These are phyloP conservation scores for Punctularia strigosozonata DNA, from an alignment of 768 basidiomycete species.

Conservation along the genomic window DNA sequence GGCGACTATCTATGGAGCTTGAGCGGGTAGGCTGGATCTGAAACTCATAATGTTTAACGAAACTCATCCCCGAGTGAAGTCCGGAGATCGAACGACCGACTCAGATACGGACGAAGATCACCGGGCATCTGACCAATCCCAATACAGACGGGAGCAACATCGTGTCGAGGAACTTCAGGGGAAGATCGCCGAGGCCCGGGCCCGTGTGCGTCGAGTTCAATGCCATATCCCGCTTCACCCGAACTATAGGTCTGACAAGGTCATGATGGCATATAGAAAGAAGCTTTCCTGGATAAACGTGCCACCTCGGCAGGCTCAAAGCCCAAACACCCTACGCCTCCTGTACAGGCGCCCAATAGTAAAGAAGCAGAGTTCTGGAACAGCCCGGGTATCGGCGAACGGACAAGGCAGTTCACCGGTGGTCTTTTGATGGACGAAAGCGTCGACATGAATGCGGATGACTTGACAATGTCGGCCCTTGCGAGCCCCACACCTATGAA, in stretches of 20 bases:
- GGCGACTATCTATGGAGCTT: slow-evolving; percentile 20
- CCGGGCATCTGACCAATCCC: slow-evolving; percentile 15
- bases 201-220: slow-evolving; percentile 9
- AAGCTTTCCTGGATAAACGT: slow-evolving; percentile 11
- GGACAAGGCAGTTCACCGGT: slow-evolving; percentile 51
- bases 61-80: no score
- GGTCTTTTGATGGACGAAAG: slow-evolving; percentile 53
- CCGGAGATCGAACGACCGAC: no score
- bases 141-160: slow-evolving; percentile 26
- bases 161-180: slow-evolving; percentile 30
- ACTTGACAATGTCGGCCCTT: slow-evolving; percentile 33
- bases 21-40: no score
- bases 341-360: slow-evolving; percentile 7
- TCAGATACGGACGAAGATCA: slow-evolving; percentile 13
- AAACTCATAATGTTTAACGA: no score
- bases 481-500: no score
- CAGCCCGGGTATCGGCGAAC: slow-evolving; percentile 41
- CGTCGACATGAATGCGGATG: slow-evolving; percentile 47
- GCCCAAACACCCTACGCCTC: slow-evolving; percentile 11
- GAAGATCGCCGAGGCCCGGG: slow-evolving; percentile 29
- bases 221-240: neutral
- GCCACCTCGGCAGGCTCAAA: slow-evolving; percentile 11
- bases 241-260: neutral
- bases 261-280: slow-evolving; percentile 13
- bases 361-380: slow-evolving; percentile 55